Base-by-base conservation (phyloP, 495 filamentous ascomycete species). In the Penicillium goetzii region DNA sequence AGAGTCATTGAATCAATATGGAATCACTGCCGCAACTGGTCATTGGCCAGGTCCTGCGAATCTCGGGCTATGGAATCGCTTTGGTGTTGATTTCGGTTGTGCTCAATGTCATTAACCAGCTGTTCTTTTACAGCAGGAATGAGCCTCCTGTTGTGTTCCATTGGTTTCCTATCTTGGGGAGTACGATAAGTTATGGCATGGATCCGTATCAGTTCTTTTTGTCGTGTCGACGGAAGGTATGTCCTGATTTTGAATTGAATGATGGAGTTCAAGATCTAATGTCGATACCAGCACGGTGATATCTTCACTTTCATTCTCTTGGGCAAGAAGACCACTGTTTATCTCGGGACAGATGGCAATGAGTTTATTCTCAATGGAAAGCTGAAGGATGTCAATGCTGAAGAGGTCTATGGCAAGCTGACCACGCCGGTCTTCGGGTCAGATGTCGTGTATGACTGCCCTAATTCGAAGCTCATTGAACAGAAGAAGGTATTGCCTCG, bases 361-460 rank as follows among this genome's bases (percentile, higher is more conserved):
- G 89, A 93, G 30, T 94, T 95, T 68, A 90, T 95, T 70, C 82
- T 95, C 52, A 93, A 95, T 73, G 91, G 89, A 66, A 95, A 93
- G 72, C 81, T 91, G 51, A 88, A 86, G 69, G 90, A 94, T 72
- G 86, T 94, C 49, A 88, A 85, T 70, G 90, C 91, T 14, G 91
- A 95, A 73, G 91, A 94, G 38, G 85, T 93, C 66, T 95, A 95
- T 75, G 85, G 85, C 32, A 87, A 89, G 49, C 81, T 96, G 50
- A 96, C 92, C 6, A 93, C 89, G 6, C 92, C 92, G 3, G 90
- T 96, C 34, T 96, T 96, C 68, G 92, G 92, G 60, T 86, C 86
- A 45, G 91, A 92, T 76, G 91, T 96, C 23, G 89, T 94, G 19
- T 96, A 93, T 72, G 92, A 96, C 75, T 92, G 90, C 72, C 91